phyloP scores from a whole-genome alignment of 768 basidiomycete genomes.

The Cystobasidium tubakii region DNA sequence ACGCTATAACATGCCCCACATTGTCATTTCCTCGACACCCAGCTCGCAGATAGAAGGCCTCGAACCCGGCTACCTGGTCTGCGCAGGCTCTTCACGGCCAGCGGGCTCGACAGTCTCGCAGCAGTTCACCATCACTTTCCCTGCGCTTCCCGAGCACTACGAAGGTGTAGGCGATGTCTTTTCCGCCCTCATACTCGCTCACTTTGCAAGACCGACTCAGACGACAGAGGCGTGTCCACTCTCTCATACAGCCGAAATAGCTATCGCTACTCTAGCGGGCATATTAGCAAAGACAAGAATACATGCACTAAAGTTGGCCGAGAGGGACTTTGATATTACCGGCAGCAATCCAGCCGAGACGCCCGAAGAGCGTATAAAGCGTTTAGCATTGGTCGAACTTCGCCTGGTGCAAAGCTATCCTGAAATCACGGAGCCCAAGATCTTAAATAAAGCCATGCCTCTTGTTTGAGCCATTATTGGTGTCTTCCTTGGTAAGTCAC shows the following conservation, averaged over 20 bases:
- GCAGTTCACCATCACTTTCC: conserved; percentile 64
- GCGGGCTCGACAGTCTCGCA: conserved; percentile 41
- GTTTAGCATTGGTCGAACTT: conserved; percentile 82
- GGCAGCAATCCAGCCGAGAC: conserved; percentile 42
- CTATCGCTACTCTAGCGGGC: conserved; percentile 69
- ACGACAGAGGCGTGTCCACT: conserved; percentile 50
- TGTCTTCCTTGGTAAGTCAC: not conserved
- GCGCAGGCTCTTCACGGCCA: conserved; percentile 64
- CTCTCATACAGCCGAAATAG: conserved; percentile 61
- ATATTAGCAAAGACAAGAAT: conserved; percentile 62
- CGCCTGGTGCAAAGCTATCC: conserved; percentile 61
- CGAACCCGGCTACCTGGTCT: conserved; percentile 59
- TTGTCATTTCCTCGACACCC: conserved; percentile 75
- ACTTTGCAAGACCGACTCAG: conserved; percentile 54
- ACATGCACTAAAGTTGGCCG: conserved; percentile 58
- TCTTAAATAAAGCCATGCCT: conserved; percentile 40
- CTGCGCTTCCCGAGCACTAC: conserved; percentile 81
- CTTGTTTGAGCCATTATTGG: conserved; percentile 13
- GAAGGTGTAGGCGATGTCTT: conserved; percentile 96
- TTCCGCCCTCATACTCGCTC: conserved; percentile 79
- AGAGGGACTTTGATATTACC: conserved; percentile 61
- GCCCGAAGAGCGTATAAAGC: conserved; percentile 57
- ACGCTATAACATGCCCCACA: conserved; percentile 69
- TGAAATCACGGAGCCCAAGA: conserved; percentile 42
- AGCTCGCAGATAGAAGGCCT: conserved; percentile 63